Evolutionary conservation across 352 stramenopile genomes (phyloP).

Genomic region (Pythium folliculosum): DNA sequence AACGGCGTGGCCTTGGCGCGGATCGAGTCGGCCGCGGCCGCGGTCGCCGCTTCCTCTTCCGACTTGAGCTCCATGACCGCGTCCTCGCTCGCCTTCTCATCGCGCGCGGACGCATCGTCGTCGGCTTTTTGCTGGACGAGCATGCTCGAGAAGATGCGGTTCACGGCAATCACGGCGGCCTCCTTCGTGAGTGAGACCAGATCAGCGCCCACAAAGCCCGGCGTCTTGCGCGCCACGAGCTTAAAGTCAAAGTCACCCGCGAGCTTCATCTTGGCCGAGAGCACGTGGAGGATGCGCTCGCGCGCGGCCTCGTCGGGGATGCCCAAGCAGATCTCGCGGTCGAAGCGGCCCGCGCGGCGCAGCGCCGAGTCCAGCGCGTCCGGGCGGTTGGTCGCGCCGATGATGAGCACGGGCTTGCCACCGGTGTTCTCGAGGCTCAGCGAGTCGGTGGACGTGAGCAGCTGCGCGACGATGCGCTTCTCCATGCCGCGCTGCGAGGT

Average conservation of each 20-base stretch:
- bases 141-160: slow-evolving; percentile 95
- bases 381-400: slow-evolving; percentile 97
- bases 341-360: slow-evolving; percentile 96
- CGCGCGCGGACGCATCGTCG: slow-evolving; percentile 9
- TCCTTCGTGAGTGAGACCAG: slow-evolving; percentile 98
- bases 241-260: slow-evolving; percentile 94
- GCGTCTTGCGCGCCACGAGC: slow-evolving; percentile 90
- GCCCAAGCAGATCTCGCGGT: slow-evolving; percentile 97
- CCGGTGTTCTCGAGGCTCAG: slow-evolving; percentile 88
- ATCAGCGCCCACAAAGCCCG: slow-evolving; percentile 98
- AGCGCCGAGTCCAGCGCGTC: slow-evolving; percentile 97
- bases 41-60: not conserved
- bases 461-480: slow-evolving; percentile 96
- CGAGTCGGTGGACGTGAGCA: slow-evolving; percentile 93
- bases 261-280: slow-evolving; percentile 94
- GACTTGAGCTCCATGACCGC: not conserved
- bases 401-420: slow-evolving; percentile 94
- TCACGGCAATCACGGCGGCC: slow-evolving; percentile 97
- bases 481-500: slow-evolving; percentile 94
- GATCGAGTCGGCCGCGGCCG: slow-evolving; percentile 54
- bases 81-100: slow-evolving; percentile 8
- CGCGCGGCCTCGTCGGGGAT: slow-evolving; percentile 96
- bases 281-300: slow-evolving; percentile 93
- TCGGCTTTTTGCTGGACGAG: slow-evolving; percentile 30
- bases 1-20: slow-evolving; percentile 78